Percentiles rank a stretch among this genome's conserved stretches.
phyloP scores from a whole-genome alignment of 371 early-diverging fungal species.

The Mortierella sp. region DNA sequence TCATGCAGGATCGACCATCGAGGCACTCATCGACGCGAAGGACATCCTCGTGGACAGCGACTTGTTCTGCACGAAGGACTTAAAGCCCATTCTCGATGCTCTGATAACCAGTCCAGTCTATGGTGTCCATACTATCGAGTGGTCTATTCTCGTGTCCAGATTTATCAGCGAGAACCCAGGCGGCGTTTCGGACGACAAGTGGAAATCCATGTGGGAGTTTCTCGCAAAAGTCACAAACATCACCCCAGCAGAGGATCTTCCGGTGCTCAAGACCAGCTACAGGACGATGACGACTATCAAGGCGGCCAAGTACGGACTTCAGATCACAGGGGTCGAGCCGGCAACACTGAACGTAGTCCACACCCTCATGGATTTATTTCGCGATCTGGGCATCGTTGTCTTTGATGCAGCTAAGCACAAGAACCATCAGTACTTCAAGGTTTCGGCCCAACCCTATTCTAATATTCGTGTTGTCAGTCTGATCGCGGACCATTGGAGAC shows the following conservation, averaged over 20 bases:
- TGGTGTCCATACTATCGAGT: background rate
- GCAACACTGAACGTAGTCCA: background rate
- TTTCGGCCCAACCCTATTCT: background rate
- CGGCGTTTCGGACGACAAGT: background rate
- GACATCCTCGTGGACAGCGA: slow-evolving; percentile 14
- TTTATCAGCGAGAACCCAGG: background rate
- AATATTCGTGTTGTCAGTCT: background rate
- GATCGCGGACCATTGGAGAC: background rate
- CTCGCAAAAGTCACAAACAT: background rate
- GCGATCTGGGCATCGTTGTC: slow-evolving; percentile 1
- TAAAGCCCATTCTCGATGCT: background rate
- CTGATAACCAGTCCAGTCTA: background rate
- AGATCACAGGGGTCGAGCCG: background rate
- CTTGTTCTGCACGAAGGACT: background rate
- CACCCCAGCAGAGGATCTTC: background rate
- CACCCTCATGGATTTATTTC: background rate
- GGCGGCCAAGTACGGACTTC: background rate
- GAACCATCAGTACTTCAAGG: slow-evolving; percentile 9
- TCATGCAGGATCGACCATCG: background rate
- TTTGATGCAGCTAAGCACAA: background rate
- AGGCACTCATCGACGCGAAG: slow-evolving; percentile 4
- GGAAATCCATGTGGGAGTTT: background rate
- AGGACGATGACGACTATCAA: slow-evolving; percentile 7
- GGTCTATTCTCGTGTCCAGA: background rate
- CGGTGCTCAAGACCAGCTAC: background rate